Conservation (phyloP, 495 filamentous ascomycete species). For the Ascobolus immersus region DNA sequence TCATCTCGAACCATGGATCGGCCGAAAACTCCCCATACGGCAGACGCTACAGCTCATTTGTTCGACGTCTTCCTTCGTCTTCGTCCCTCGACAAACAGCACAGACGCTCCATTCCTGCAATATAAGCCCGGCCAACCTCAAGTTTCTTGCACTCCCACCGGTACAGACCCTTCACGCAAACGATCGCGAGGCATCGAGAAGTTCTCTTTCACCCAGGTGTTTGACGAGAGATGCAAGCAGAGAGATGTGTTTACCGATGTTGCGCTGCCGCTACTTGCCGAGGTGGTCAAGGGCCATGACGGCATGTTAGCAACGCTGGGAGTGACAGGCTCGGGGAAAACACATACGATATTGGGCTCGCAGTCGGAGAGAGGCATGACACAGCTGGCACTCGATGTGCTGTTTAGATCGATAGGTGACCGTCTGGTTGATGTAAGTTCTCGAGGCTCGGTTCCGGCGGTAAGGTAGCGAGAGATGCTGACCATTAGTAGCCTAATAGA, state of each 20-base stretch:
- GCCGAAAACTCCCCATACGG: too few species aligned
- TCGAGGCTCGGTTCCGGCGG: neutral
- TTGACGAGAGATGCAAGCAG: constrained; percentile 62
- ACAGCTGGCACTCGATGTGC: constrained; percentile 69
- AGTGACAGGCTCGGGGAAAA: constrained; percentile 93
- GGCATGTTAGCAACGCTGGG: constrained; percentile 77
- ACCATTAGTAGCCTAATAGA: constrained; percentile 1
- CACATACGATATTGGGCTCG: constrained; percentile 87
- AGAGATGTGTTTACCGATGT: constrained; percentile 70
- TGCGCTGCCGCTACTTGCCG: constrained; percentile 45
- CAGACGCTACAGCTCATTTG: too few species aligned
- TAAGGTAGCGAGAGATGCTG: neutral
- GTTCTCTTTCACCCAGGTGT: constrained; percentile 84
- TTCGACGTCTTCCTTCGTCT: constrained; percentile 87
- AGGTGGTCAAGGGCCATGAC: constrained; percentile 56
- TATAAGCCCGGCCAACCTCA: too few species aligned
- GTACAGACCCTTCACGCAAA: constrained; percentile 13
- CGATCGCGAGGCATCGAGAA: constrained; percentile 70
- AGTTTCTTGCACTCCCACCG: too few species aligned
- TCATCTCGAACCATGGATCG: too few species aligned
- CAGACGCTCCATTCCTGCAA: too few species aligned
- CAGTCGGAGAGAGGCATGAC: constrained; percentile 66
- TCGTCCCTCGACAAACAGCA: too few species aligned
- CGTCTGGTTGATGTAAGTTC: constrained; percentile 31
- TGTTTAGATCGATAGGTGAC: constrained; percentile 51